A percentile compares a stretch with the other conserved stretches of the same genome.
These are phyloP conservation scores for Lodderomyces oxycetoniae DNA, from an alignment of 1,139 yeast species.

Conservation along the genomic window DNA sequence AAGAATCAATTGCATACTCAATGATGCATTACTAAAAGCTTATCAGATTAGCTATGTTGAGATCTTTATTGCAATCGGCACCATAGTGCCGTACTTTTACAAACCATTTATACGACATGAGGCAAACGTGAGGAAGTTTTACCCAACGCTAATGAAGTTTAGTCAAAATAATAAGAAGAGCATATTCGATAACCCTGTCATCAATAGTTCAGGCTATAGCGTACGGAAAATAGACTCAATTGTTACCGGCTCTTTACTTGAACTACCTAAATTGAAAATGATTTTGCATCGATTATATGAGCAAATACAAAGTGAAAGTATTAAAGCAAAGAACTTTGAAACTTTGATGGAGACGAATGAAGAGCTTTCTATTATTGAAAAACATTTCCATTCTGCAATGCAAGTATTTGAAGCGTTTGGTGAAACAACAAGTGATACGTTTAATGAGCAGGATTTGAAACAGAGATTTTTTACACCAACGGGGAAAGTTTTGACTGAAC, in stretches of 20 bases:
- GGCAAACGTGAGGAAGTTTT: constrained; percentile 52
- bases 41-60: constrained; percentile 66
- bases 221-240: constrained; percentile 61
- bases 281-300: constrained; percentile 54
- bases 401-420: constrained; percentile 83
- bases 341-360: constrained; percentile 13
- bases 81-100: constrained; percentile 81
- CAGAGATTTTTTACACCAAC: constrained; percentile 84
- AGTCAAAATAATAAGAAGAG: constrained; percentile 42
- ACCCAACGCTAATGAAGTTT: constrained; percentile 42
- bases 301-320: constrained; percentile 19
- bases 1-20: constrained; percentile 76
- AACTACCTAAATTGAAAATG: constrained; percentile 64
- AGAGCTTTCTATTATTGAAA: constrained; percentile 20
- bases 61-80: constrained; percentile 70
- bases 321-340: constrained; percentile 9
- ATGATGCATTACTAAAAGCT: constrained; percentile 70
- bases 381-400: constrained; percentile 50
- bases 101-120: constrained; percentile 91
- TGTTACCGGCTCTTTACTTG: constrained; percentile 61
- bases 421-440: constrained; percentile 28
- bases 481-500: constrained; percentile 78
- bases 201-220: constrained; percentile 42
- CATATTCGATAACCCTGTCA: constrained; percentile 30
- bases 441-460: constrained; percentile 24